A percentile compares a stretch with the other conserved stretches of the same genome.
phyloP scores from a whole-genome alignment of 2,329 filamentous ascomycete species.

The Hymenoscyphus repandus region DNA sequence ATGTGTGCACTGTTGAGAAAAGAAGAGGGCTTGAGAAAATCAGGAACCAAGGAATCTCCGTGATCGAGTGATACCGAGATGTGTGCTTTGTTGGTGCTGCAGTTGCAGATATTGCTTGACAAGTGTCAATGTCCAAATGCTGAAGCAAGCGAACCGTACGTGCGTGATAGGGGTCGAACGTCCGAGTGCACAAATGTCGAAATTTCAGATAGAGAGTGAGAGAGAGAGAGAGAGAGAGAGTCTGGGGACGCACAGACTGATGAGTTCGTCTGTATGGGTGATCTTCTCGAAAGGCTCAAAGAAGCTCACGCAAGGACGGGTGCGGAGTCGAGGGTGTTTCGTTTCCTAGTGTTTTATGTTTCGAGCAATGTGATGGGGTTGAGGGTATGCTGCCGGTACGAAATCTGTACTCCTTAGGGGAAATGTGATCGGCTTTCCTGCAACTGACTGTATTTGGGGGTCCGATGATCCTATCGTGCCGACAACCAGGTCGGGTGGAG shows the following conservation, averaged over 20 bases:
- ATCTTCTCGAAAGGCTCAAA: neutral
- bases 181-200: neutral
- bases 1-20: neutral
- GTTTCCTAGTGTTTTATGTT: too few species aligned
- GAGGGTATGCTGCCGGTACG: neutral
- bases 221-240: neutral
- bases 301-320: neutral
- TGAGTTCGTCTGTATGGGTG: neutral
- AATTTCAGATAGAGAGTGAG: neutral
- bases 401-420: conserved; percentile 16
- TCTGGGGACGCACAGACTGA: conserved; percentile 16
- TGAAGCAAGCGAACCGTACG: neutral
- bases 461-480: conserved; percentile 1
- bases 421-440: conserved; percentile 13
- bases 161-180: neutral
- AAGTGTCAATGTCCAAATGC: too few species aligned
- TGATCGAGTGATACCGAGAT: too few species aligned
- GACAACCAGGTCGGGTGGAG: conserved; percentile 13
- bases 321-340: conserved; percentile 11
- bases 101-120: neutral
- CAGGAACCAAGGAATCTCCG: too few species aligned
- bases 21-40: too few species aligned
- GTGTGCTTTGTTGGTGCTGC: neutral
- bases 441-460: conserved; percentile 3
- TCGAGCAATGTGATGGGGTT: too few species aligned